Percentiles rank a stretch among this genome's conserved stretches.
Conservation (phyloP, 2,329 filamentous ascomycete genomes). For the Achaetomium macrosporum region DNA sequence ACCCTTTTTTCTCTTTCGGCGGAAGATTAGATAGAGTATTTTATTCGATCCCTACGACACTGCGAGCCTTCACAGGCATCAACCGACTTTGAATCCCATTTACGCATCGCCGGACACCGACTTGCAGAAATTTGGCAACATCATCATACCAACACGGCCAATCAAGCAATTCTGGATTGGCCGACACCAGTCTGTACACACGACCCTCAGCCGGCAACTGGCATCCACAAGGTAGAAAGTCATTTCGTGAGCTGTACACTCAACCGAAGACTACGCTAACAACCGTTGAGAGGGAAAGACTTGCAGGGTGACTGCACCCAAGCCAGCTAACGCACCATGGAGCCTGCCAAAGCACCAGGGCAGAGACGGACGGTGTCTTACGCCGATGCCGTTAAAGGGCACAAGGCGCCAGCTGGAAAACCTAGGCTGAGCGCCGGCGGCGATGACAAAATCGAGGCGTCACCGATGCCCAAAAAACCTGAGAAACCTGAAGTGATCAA, state of each 20-base stretch:
- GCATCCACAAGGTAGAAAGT: too few species aligned
- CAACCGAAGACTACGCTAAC: too few species aligned
- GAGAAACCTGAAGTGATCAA: background rate
- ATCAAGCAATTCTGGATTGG: background rate
- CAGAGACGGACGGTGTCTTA: slow-evolving; percentile 7
- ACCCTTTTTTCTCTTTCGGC: background rate
- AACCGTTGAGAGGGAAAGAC: too few species aligned
- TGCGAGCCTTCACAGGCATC: background rate
- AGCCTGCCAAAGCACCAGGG: background rate
- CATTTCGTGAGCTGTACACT: too few species aligned
- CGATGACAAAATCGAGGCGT: background rate
- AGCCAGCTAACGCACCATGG: slow-evolving; percentile 2
- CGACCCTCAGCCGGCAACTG: too few species aligned
- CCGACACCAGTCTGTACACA: background rate
- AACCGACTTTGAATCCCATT: background rate
- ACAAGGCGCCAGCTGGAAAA: slow-evolving; percentile 6
- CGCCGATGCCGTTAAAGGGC: slow-evolving; percentile 13
- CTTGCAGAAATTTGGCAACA: background rate
- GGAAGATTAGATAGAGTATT: background rate
- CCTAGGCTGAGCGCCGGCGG: background rate
- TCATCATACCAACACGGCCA: background rate
- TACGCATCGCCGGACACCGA: background rate
- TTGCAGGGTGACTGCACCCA: background rate
- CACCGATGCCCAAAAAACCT: background rate
- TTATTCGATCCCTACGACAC: background rate